phyloP scores from a whole-genome alignment of 106 monocot genomes.

The Ottelia alismoides region DNA sequence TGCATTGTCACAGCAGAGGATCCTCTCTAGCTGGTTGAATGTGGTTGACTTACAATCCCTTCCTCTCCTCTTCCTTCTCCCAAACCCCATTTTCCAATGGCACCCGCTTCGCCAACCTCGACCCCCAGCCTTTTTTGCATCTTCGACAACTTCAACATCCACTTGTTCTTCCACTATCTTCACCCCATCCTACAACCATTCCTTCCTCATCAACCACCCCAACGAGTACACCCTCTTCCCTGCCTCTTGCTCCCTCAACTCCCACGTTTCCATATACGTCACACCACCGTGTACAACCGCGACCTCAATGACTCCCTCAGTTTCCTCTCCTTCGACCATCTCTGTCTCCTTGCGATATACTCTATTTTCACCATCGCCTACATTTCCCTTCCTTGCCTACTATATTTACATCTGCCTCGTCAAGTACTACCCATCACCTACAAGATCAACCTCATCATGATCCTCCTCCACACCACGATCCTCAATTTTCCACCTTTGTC shows the following conservation, averaged over 20 bases:
- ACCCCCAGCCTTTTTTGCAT: too few species aligned
- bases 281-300: conserved; percentile 43
- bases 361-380: conserved; percentile 16
- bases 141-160: too few species aligned
- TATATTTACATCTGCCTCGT: too few species aligned
- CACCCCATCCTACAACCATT: background rate
- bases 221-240: conserved; percentile 45
- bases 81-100: too few species aligned
- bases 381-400: too few species aligned
- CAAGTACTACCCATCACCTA: too few species aligned
- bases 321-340: conserved; percentile 25
- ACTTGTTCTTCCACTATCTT: too few species aligned
- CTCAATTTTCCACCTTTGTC: conserved; percentile 38
- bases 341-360: conserved; percentile 20
- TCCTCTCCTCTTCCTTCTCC: too few species aligned
- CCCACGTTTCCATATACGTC: conserved; percentile 35
- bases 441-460: conserved; percentile 37
- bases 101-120: too few species aligned
- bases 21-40: too few species aligned
- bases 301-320: conserved; percentile 2
- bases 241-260: conserved; percentile 9
- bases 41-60: too few species aligned
- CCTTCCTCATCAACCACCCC: conserved; percentile 3
- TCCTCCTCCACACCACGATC: conserved; percentile 43
- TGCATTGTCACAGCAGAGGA: too few species aligned